Evolutionary conservation across 2,329 filamentous ascomycete species (phyloP).

Genomic region (Trichoderma koningii): DNA sequence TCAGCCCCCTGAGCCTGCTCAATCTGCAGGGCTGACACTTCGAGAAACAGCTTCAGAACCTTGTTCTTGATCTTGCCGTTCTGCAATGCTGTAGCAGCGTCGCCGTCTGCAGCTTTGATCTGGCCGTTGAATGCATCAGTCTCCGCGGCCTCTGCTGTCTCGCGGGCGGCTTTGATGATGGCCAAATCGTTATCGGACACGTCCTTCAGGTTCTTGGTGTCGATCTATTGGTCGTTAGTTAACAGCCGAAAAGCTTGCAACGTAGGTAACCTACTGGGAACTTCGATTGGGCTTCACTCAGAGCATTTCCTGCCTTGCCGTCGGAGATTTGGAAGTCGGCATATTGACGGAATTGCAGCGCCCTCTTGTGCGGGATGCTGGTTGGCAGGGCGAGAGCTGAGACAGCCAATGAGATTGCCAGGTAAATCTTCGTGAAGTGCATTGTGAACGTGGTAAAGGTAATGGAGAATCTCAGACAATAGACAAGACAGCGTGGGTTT

Average conservation of each 20-base stretch:
- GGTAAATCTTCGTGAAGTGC: conserved; percentile 2
- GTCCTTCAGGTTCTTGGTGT: not conserved
- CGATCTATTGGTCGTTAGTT: not conserved
- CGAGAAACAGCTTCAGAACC: conserved; percentile 13
- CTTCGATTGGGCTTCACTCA: not conserved
- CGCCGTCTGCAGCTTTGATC: not conserved
- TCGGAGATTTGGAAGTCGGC: conserved; percentile 14
- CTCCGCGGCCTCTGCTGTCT: conserved; percentile 6
- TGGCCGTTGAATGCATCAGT: conserved; percentile 10
- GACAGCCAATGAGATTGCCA: not conserved
- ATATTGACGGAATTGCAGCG: conserved; percentile 8
- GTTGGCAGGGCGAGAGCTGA: not conserved
- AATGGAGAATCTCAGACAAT: not conserved
- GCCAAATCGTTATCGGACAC: conserved; percentile 2
- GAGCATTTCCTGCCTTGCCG: conserved; percentile 7
- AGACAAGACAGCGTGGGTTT: not conserved
- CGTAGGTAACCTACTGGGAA: not conserved
- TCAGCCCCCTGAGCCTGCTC: conserved; percentile 5
- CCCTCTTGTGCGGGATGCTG: not conserved
- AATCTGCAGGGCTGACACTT: conserved; percentile 13
- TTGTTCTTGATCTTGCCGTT: conserved; percentile 20
- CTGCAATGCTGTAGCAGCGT: not conserved
- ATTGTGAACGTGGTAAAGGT: not conserved
- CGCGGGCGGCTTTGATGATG: conserved; percentile 1
- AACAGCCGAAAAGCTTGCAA: accelerated